Percentiles rank a stretch among this genome's conserved stretches.
phyloP scores from a whole-genome alignment of 2,329 filamentous ascomycete species.

The Samsoniella hepiali region DNA sequence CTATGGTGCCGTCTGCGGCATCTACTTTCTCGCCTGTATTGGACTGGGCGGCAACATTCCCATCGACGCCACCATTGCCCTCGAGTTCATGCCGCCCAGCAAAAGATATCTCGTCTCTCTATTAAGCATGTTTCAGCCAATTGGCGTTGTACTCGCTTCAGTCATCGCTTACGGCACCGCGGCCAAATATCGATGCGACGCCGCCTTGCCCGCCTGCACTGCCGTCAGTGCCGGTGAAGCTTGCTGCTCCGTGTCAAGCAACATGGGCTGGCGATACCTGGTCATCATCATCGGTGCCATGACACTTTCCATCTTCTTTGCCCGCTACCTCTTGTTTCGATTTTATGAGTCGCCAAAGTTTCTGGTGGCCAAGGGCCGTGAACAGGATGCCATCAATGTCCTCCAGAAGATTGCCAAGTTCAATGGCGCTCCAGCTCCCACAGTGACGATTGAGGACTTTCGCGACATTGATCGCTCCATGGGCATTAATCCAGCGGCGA shows the following conservation, averaged over 20 bases:
- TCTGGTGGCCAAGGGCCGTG: conserved; percentile 51
- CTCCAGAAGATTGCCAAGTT: conserved; percentile 53
- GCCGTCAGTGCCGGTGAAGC: conserved; percentile 25
- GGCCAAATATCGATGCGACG: conserved; percentile 41
- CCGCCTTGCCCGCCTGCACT: conserved; percentile 43
- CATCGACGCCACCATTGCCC: conserved; percentile 46
- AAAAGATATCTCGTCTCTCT: neutral
- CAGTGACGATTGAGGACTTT: conserved; percentile 5
- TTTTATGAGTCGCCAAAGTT: conserved; percentile 58
- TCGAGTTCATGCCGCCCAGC: conserved; percentile 46
- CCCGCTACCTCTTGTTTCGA: conserved; percentile 54
- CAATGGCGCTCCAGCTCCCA: conserved; percentile 35
- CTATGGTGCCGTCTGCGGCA: conserved; percentile 14
- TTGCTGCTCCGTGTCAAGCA: conserved; percentile 37
- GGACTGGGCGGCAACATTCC: conserved; percentile 46
- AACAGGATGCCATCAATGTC: conserved; percentile 50
- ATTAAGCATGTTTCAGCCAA: conserved; percentile 48
- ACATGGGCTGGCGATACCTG: conserved; percentile 60
- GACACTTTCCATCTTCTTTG: conserved; percentile 51
- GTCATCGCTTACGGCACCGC: conserved; percentile 46
- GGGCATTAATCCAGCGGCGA: neutral
- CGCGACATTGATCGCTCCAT: neutral
- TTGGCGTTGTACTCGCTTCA: conserved; percentile 45
- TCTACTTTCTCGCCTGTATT: conserved; percentile 25
- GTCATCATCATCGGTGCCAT: conserved; percentile 52